These are phyloP conservation scores for Trifolium fragiferum DNA, from an alignment of 306 rosid genomes.

Conservation along the genomic window DNA sequence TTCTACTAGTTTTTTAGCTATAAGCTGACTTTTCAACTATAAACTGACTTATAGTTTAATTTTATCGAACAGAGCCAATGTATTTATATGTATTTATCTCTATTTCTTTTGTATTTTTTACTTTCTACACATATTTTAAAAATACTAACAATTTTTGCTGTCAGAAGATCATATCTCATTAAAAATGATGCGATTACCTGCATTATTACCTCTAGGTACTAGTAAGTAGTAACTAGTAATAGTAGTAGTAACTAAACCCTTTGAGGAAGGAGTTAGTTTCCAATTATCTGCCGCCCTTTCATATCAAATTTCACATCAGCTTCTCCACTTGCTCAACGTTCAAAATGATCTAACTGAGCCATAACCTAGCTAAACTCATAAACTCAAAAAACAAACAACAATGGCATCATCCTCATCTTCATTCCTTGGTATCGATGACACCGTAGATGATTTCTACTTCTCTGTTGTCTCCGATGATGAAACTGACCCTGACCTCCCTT, in stretches of 20 bases:
- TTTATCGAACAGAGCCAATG: no score
- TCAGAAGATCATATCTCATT: no score
- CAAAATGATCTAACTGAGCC: neutral
- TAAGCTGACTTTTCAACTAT: no score
- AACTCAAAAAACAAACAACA: neutral
- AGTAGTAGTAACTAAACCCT: neutral
- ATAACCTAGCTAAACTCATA: neutral
- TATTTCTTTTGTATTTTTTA: no score
- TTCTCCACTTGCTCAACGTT: neutral
- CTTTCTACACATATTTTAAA: no score
- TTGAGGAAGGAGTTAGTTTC: neutral
- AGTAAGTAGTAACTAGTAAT: no score
- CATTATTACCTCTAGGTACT: no score
- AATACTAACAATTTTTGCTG: no score
- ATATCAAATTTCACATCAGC: neutral
- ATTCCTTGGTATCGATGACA: neutral
- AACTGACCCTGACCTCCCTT: neutral
- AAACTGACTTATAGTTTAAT: no score
- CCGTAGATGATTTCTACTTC: constrained; percentile 50
- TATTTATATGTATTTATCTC: no score
- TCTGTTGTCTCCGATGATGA: constrained; percentile 13
- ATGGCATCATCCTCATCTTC: constrained; percentile 28
- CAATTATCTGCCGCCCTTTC: neutral
- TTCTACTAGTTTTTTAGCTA: no score
- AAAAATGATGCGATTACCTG: no score